Percentiles rank a stretch among this genome's conserved stretches.
These are phyloP conservation scores for Pseudocohnilembus persalinus DNA, from an alignment of 169 alveolate species.

Conservation along the genomic window DNA sequence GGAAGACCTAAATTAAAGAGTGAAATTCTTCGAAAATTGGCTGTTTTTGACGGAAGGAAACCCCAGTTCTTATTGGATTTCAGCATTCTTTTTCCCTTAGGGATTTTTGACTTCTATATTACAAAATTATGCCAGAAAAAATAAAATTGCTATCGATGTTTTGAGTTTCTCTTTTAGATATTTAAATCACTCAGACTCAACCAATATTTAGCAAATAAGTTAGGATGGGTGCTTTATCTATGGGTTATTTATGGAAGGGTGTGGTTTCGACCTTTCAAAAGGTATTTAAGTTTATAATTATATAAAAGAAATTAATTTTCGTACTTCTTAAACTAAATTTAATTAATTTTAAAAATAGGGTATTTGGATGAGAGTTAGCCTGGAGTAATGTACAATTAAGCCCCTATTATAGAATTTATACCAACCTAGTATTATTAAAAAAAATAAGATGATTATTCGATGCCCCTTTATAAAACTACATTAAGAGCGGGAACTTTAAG, in stretches of 20 bases:
- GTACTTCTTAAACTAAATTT: neutral
- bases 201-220: slow-evolving; percentile 56
- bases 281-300: slow-evolving; percentile 22
- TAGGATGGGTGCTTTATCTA: slow-evolving; percentile 85
- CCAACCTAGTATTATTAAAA: slow-evolving; percentile 59
- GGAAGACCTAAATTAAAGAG: slow-evolving; percentile 79
- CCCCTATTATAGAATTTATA: slow-evolving; percentile 81
- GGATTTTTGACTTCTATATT: slow-evolving; percentile 90
- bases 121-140: slow-evolving; percentile 85
- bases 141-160: slow-evolving; percentile 82
- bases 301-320: neutral
- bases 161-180: slow-evolving; percentile 75
- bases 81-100: slow-evolving; percentile 84
- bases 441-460: slow-evolving; percentile 60
- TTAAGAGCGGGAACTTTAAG: slow-evolving; percentile 82
- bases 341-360: slow-evolving; percentile 6
- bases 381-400: slow-evolving; percentile 68
- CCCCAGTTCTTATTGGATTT: slow-evolving; percentile 80
- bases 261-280: slow-evolving; percentile 77
- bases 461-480: slow-evolving; percentile 89
- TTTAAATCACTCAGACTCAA: slow-evolving; percentile 56
- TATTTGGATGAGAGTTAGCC: slow-evolving; percentile 73
- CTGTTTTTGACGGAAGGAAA: slow-evolving; percentile 64
- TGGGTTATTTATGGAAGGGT: slow-evolving; percentile 89
- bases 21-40: slow-evolving; percentile 78